A percentile compares a stretch with the other conserved stretches of the same genome.
These are phyloP conservation scores for Verbascum thapsus DNA, from an alignment of 257 asterid species.

Conservation along the genomic window DNA sequence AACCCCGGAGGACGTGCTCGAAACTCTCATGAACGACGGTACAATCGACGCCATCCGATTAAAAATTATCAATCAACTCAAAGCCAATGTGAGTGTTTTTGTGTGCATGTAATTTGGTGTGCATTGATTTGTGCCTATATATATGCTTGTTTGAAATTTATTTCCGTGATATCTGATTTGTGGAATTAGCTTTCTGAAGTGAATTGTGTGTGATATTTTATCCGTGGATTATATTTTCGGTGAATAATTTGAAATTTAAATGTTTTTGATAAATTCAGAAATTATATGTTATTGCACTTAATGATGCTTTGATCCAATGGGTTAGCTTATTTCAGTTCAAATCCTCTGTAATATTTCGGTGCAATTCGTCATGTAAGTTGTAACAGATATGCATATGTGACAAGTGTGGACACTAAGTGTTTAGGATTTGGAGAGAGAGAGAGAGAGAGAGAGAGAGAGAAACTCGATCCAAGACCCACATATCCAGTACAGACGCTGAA, in stretches of 20 bases:
- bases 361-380: no score
- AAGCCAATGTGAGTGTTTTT: slow-evolving; percentile 78
- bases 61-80: slow-evolving; percentile 85
- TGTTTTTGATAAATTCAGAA: background rate
- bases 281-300: background rate
- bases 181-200: slow-evolving; percentile 1
- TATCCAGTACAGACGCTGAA: no score
- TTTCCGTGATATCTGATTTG: slow-evolving; percentile 2
- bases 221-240: background rate
- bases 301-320: background rate
- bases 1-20: slow-evolving; percentile 86
- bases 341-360: no score
- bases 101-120: background rate
- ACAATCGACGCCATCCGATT: slow-evolving; percentile 84
- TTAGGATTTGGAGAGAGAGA: no score
- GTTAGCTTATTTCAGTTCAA: no score
- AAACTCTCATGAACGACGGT: slow-evolving; percentile 92
- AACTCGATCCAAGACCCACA: no score
- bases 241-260: background rate
- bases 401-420: no score
- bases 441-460: no score
- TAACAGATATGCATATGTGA: no score
- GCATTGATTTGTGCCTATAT: background rate
- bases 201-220: background rate
- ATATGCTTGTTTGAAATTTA: background rate